Evolutionary conservation across 345 rosid species (phyloP).

Genomic region (Populus alba): DNA sequence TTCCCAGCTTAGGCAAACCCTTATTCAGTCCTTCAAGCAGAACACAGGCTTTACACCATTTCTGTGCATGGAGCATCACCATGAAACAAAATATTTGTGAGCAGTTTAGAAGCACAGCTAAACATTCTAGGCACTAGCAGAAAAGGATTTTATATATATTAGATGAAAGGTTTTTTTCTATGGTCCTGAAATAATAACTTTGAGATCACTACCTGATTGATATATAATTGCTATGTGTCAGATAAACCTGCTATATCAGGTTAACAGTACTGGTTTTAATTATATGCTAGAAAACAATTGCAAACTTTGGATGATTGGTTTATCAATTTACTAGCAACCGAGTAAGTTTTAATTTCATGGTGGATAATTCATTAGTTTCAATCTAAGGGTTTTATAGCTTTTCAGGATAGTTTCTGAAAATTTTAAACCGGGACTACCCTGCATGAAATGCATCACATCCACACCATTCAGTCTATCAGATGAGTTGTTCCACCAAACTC

Average conservation of each 20-base stretch:
- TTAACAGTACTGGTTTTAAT: too few species aligned
- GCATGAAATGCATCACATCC: neutral
- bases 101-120: neutral
- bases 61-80: conserved; percentile 35
- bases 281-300: too few species aligned
- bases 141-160: too few species aligned
- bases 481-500: neutral
- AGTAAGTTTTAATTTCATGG: too few species aligned
- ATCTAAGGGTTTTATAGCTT: too few species aligned
- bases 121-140: neutral
- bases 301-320: too few species aligned
- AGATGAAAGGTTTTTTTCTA: neutral
- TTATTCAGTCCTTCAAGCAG: conserved; percentile 84
- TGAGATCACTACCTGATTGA: too few species aligned
- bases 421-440: neutral
- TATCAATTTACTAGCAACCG: too few species aligned
- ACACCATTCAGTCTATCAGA: neutral
- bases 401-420: neutral
- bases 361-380: too few species aligned
- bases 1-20: conserved; percentile 86
- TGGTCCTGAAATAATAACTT: neutral
- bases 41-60: conserved; percentile 96
- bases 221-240: too few species aligned
- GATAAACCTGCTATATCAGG: too few species aligned
- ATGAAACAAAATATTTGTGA: neutral